phyloP scores from a whole-genome alignment of 1,139 yeast genomes.

The Taphrina flavorubra region DNA sequence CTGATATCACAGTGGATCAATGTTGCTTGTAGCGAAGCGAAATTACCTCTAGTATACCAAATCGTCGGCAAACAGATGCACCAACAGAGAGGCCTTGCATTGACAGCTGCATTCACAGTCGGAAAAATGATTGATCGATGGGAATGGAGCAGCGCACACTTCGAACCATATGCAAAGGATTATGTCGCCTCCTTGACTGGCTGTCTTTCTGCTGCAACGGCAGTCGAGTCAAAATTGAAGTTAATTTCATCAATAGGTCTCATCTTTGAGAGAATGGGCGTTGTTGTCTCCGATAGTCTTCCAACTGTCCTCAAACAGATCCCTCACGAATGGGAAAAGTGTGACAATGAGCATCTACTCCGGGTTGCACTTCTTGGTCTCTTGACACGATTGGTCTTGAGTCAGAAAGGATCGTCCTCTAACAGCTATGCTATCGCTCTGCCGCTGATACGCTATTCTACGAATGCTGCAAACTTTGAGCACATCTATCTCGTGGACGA shows the following conservation, averaged over 20 bases:
- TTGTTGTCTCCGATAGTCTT: conserved; percentile 48
- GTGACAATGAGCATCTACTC: conserved; percentile 66
- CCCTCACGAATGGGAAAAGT: conserved; percentile 75
- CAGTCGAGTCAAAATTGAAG: conserved; percentile 76
- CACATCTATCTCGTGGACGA: conserved; percentile 78
- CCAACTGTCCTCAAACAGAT: conserved; percentile 64
- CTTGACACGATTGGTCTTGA: conserved; percentile 65
- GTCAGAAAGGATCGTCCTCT: conserved; percentile 66
- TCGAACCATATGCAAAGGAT: conserved; percentile 65
- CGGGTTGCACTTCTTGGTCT: conserved; percentile 75
- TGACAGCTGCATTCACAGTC: conserved; percentile 71
- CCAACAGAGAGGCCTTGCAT: conserved; percentile 64
- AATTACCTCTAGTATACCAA: conserved; percentile 66
- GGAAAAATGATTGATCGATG: conserved; percentile 78
- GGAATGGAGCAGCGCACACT: conserved; percentile 74
- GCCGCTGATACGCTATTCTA: conserved; percentile 67
- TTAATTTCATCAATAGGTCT: conserved; percentile 70
- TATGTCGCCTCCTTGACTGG: conserved; percentile 48
- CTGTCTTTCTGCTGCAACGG: conserved; percentile 57
- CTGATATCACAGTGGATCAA: conserved; percentile 82
- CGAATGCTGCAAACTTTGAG: conserved; percentile 67
- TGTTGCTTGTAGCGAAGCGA: conserved; percentile 65
- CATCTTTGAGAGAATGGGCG: conserved; percentile 62
- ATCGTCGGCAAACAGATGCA: conserved; percentile 60
- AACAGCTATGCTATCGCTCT: conserved; percentile 68